A percentile compares a stretch with the other conserved stretches of the same genome.
Conservation (phyloP, 805 yeast species). For the Metschnikowia picachoensis region DNA sequence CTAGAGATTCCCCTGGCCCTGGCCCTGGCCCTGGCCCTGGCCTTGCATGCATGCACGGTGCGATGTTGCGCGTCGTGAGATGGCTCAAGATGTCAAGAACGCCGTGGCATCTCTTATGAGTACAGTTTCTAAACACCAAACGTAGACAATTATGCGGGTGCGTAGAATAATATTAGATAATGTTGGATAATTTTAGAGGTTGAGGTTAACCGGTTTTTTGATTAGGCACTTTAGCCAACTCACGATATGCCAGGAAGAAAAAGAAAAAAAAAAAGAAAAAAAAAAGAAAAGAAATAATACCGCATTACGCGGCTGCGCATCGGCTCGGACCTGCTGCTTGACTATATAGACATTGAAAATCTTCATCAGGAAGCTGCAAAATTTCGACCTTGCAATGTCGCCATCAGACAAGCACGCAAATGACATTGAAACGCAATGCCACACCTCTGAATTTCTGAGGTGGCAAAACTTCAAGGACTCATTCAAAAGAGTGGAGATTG, state of each 20-base stretch:
- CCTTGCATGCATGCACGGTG: too few species aligned
- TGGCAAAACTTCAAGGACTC: constrained; percentile 49
- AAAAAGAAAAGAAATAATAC: neutral
- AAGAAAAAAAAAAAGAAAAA: neutral
- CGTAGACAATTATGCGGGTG: too few species aligned
- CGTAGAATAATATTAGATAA: too few species aligned
- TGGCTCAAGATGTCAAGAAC: too few species aligned
- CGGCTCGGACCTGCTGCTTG: neutral
- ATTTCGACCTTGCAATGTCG: neutral
- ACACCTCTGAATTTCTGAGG: constrained; percentile 19
- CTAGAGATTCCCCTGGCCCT: too few species aligned
- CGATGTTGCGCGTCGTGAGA: too few species aligned
- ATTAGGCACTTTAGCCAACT: neutral
- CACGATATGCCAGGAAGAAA: neutral
- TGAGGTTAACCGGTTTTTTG: too few species aligned
- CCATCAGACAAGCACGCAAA: constrained; percentile 2
- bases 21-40: too few species aligned
- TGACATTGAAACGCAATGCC: constrained; percentile 9
- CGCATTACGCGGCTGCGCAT: constrained; percentile 3
- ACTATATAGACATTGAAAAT: too few species aligned
- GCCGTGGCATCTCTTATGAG: too few species aligned
- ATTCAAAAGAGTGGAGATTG: constrained; percentile 36
- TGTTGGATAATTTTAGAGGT: too few species aligned
- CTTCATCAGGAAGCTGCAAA: neutral
- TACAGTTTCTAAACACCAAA: too few species aligned